Percentiles rank a stretch among this genome's conserved stretches.
Evolutionary conservation across 1,284 basidiomycete genomes (phyloP).

Genomic region (Sphaerobolus stellatus): DNA sequence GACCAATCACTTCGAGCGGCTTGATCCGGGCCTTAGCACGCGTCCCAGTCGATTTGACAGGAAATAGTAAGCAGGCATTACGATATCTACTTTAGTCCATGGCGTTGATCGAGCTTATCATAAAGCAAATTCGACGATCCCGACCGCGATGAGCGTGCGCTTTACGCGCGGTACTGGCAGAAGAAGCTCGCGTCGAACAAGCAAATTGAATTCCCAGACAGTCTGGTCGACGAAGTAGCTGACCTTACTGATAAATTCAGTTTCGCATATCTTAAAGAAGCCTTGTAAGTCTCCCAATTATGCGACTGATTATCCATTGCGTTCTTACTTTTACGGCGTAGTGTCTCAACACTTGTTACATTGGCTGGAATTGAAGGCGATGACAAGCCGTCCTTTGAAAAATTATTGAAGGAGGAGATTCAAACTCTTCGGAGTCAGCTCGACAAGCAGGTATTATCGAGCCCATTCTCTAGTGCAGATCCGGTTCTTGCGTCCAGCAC

Average conservation of each 20-base stretch:
- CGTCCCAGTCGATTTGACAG: conserved; percentile 82
- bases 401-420: no score
- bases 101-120: no score
- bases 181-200: conserved; percentile 62
- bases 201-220: conserved; percentile 63
- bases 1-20: conserved; percentile 78
- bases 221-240: conserved; percentile 59
- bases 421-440: no score
- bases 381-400: no score
- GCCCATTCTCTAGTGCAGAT: no score
- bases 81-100: no score
- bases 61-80: conserved; percentile 61
- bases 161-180: conserved; percentile 78
- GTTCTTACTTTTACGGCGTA: no score
- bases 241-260: conserved; percentile 63
- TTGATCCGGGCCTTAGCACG: conserved; percentile 72
- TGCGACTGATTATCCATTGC: no score
- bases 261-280: conserved; percentile 83
- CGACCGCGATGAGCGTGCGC: conserved; percentile 54
- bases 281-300: conserved; percentile 70
- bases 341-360: no score
- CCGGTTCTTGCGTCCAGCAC: no score
- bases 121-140: conserved; percentile 53
- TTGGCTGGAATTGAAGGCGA: no score
- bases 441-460: no score